Conservation (phyloP, 768 basidiomycete species). For the Tulasnella sp. region DNA sequence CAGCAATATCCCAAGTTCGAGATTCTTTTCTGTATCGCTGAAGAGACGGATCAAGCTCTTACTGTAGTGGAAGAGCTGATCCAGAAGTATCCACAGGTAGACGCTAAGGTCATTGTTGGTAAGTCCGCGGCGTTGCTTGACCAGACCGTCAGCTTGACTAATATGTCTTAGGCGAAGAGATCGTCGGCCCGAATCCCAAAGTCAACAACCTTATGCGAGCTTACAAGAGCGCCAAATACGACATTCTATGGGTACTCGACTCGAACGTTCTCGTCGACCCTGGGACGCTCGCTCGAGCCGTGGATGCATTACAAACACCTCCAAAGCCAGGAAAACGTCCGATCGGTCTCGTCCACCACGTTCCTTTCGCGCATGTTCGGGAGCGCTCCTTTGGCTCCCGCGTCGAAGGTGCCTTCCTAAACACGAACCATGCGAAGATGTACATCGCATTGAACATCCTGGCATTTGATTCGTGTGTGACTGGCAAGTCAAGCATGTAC, state of each 20-base stretch:
- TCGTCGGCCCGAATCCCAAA: slow-evolving; percentile 93
- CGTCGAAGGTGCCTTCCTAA: slow-evolving; percentile 92
- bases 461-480: slow-evolving; percentile 91
- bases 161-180: slow-evolving; percentile 64
- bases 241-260: slow-evolving; percentile 96
- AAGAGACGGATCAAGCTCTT: slow-evolving; percentile 86
- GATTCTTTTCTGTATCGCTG: slow-evolving; percentile 88
- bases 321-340: slow-evolving; percentile 43
- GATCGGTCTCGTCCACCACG: slow-evolving; percentile 91
- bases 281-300: slow-evolving; percentile 80
- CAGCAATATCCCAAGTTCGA: slow-evolving; percentile 94
- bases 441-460: slow-evolving; percentile 91
- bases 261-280: slow-evolving; percentile 85
- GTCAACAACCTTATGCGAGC: slow-evolving; percentile 93
- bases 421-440: slow-evolving; percentile 98
- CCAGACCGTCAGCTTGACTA: slow-evolving; percentile 9
- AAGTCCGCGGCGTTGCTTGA: slow-evolving; percentile 36
- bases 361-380: slow-evolving; percentile 77
- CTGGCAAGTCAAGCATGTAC: slow-evolving; percentile 95
- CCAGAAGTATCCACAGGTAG: slow-evolving; percentile 73
- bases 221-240: slow-evolving; percentile 77
- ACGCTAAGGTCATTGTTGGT: slow-evolving; percentile 79
- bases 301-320: slow-evolving; percentile 67
- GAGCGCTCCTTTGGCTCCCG: slow-evolving; percentile 73
- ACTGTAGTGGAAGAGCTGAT: slow-evolving; percentile 76